Evolutionary conservation across 306 rosid species (phyloP).

Genomic region (Inga laurina): DNA sequence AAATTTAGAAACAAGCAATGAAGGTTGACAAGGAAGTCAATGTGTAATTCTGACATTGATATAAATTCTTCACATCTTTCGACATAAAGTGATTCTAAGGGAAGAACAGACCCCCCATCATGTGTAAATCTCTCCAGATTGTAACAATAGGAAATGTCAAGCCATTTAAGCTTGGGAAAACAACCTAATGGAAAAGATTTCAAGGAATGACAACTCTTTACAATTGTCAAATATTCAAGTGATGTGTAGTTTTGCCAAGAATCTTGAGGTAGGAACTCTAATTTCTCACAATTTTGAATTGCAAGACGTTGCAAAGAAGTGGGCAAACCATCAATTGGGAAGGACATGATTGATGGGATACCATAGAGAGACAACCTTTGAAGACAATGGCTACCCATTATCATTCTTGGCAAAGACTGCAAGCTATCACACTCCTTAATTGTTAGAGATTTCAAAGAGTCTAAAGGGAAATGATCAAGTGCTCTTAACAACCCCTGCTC

Average conservation of each 20-base stretch:
- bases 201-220: not conserved
- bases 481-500: not conserved
- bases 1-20: rapidly evolving
- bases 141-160: rapidly evolving
- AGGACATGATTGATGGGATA: not conserved
- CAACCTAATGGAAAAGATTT: not conserved
- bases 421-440: not conserved
- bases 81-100: rapidly evolving
- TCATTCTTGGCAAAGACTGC: conserved; percentile 7
- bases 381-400: not conserved
- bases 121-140: not conserved
- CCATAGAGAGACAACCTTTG: rapidly evolving
- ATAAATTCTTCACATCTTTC: rapidly evolving
- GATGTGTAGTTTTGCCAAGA: not conserved
- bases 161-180: not conserved
- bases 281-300: not conserved
- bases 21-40: not conserved
- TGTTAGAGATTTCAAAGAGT: not conserved
- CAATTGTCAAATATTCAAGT: rapidly evolving
- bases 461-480: not conserved
- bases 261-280: not conserved
- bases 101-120: not conserved
- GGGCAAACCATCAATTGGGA: conserved; percentile 1
- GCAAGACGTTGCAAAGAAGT: not conserved
- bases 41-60: not conserved